Base-by-base conservation (phyloP, 345 rosid genomes). In the Crucihimalaya himalaica region DNA sequence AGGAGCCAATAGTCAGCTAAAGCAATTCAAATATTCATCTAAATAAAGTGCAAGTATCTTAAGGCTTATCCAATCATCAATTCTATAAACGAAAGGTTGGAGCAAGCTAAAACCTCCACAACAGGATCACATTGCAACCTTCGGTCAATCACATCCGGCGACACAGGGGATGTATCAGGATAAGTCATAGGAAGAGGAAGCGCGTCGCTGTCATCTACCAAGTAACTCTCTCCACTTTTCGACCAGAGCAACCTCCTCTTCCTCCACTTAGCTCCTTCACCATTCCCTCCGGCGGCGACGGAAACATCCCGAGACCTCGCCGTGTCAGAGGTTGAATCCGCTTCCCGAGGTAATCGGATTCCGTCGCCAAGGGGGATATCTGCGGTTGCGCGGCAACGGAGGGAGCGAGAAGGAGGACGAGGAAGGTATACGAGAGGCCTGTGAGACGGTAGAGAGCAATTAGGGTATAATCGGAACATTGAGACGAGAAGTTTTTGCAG, bases 151-250 rank as follows among this genome's bases (percentile, higher is more conserved):
- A 81, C 96, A 51, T 84, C 95, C 2, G 87, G 85, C 9, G 93
- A 15, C 27, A 88, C 97, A 7, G 98, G 97, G 25, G 90, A 83
- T 28, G 96, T 65, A 71, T 94, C 77, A 0, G 98, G 97, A 72
- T 87, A 85, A 80, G 95, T 85, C 97, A 94, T 91, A 47, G 98
- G 98, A 2, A 94, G 96, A 68, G 97, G 98, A 64, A 94, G 97
- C 42, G 89, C 84, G 20, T 94, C 98, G 27, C 47, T 73, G 70
- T 88, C 80, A 47, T 83, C 88, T 32, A 81, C 66, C 90, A 93
- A 82, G 79, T 89, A 93, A 80, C 95, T 91, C 84, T 86, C 86
- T 27, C 91, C 77, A 47, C 87, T 81, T 75, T 91, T 84, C 58
- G 96, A 86, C 96, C 98, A 93, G 15, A 84, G 86, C 73, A 73